phyloP scores from a whole-genome alignment of 805 yeast genomes.

The Myxozyma melibiosi region DNA sequence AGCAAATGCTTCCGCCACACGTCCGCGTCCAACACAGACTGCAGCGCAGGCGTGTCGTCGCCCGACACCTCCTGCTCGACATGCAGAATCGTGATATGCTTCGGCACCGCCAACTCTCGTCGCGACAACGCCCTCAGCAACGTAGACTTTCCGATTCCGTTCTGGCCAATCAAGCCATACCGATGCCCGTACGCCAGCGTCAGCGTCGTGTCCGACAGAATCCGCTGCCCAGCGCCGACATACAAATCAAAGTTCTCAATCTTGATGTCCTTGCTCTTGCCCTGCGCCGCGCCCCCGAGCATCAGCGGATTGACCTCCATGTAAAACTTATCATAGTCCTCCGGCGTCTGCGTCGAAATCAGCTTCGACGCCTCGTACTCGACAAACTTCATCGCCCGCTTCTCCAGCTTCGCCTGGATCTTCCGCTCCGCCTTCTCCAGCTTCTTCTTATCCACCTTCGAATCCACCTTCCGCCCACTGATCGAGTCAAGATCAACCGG shows the following conservation, averaged over 20 bases:
- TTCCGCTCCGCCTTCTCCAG: constrained; percentile 96
- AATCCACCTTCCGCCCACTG: constrained; percentile 86
- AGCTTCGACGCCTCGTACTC: constrained; percentile 93
- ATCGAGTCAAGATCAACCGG: constrained; percentile 80
- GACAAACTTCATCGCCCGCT: constrained; percentile 61
- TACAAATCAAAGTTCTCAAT: constrained; percentile 89
- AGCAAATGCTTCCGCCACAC: constrained; percentile 95
- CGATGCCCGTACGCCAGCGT: constrained; percentile 90
- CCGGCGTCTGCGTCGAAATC: constrained; percentile 57
- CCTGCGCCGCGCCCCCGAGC: constrained; percentile 59
- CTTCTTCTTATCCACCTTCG: constrained; percentile 94
- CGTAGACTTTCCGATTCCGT: constrained; percentile 99
- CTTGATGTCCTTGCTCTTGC: constrained; percentile 92
- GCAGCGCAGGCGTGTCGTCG: constrained; percentile 87
- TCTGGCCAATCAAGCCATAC: constrained; percentile 97
- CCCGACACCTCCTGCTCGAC: constrained; percentile 98
- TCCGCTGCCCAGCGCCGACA: constrained; percentile 95
- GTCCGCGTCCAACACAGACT: constrained; percentile 97
- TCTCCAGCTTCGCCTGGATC: constrained; percentile 95
- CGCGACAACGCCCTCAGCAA: constrained; percentile 85
- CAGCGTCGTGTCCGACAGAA: constrained; percentile 82
- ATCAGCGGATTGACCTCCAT: constrained; percentile 94
- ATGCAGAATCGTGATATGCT: constrained; percentile 91
- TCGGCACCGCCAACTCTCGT: constrained; percentile 92
- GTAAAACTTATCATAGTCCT: constrained; percentile 92